Percentiles rank a stretch among this genome's conserved stretches.
These are phyloP conservation scores for Lactarius sanguifluus DNA, from an alignment of 768 basidiomycete species.

Conservation along the genomic window DNA sequence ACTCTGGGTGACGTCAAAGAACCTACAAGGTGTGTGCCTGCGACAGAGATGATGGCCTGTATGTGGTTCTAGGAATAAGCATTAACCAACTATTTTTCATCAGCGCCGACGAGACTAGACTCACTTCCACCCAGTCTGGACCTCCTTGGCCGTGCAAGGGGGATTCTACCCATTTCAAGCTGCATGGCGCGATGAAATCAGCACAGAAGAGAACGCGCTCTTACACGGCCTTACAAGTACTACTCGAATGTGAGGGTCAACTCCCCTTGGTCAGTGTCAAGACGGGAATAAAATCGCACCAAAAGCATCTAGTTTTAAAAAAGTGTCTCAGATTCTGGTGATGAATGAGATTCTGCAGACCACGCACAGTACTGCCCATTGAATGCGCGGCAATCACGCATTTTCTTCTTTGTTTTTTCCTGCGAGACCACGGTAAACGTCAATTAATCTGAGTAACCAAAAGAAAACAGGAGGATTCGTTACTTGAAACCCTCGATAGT, in stretches of 20 bases:
- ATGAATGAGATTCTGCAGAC: background rate
- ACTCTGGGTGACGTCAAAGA: background rate
- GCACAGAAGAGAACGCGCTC: background rate
- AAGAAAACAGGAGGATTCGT: background rate
- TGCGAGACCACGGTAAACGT: slow-evolving; percentile 33
- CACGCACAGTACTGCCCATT: slow-evolving; percentile 76
- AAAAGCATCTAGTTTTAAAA: slow-evolving; percentile 40
- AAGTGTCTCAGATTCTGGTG: background rate
- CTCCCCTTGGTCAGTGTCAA: background rate
- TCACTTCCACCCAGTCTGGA: slow-evolving; percentile 86
- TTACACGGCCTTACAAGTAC: slow-evolving; percentile 73
- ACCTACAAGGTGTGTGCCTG: slow-evolving; percentile 80
- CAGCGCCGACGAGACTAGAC: slow-evolving; percentile 16
- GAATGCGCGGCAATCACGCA: slow-evolving; percentile 84
- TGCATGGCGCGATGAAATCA: slow-evolving; percentile 34
- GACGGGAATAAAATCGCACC: slow-evolving; percentile 38
- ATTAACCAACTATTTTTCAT: background rate
- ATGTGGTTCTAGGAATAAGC: slow-evolving; percentile 63
- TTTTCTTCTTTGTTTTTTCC: slow-evolving; percentile 69
- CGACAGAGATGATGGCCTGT: slow-evolving; percentile 80
- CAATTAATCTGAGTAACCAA: background rate
- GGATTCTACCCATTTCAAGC: slow-evolving; percentile 97
- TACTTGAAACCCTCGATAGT: slow-evolving; percentile 80
- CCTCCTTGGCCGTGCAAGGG: slow-evolving; percentile 80
- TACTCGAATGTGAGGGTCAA: slow-evolving; percentile 35